Conservation (phyloP, 257 asterid species). For the Plantago elongata region DNA sequence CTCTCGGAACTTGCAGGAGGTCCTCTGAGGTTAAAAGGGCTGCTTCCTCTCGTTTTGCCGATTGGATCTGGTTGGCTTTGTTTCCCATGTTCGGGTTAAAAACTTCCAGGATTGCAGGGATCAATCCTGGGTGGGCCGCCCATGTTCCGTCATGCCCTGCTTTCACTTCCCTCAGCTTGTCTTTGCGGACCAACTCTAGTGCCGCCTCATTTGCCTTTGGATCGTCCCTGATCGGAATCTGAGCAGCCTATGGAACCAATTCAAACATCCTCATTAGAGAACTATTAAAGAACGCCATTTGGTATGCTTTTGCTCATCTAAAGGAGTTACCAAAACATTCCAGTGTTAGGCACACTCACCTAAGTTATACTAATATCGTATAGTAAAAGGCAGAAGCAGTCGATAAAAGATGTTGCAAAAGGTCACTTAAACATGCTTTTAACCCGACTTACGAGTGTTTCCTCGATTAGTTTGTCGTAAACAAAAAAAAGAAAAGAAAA, state of each 20-base stretch:
- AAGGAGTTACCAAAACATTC: no score
- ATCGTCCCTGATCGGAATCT: constrained; percentile 83
- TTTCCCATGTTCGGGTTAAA: constrained; percentile 53
- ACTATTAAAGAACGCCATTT: no score
- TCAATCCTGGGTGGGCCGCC: constrained; percentile 99
- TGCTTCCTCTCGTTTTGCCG: constrained; percentile 60
- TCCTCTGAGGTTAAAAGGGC: constrained; percentile 49
- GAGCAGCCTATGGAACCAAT: constrained; percentile 68
- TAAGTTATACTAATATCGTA: no score
- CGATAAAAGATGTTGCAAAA: no score
- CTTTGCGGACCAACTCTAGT: constrained; percentile 65
- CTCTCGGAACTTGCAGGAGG: constrained; percentile 68
- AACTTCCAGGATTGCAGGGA: constrained; percentile 62
- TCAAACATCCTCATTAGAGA: background rate
- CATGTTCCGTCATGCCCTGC: constrained; percentile 99
- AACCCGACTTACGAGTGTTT: no score
- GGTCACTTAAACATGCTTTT: no score
- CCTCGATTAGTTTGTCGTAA: no score
- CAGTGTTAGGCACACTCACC: no score
- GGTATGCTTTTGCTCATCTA: no score
- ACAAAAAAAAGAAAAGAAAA: no score
- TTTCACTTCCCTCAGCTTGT: constrained; percentile 69
- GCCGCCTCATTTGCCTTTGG: constrained; percentile 83
- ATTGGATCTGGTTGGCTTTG: constrained; percentile 59
- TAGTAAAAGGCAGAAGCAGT: no score